Conservation (phyloP, 352 stramenopile genomes). For the Pythium aphanidermatum region DNA sequence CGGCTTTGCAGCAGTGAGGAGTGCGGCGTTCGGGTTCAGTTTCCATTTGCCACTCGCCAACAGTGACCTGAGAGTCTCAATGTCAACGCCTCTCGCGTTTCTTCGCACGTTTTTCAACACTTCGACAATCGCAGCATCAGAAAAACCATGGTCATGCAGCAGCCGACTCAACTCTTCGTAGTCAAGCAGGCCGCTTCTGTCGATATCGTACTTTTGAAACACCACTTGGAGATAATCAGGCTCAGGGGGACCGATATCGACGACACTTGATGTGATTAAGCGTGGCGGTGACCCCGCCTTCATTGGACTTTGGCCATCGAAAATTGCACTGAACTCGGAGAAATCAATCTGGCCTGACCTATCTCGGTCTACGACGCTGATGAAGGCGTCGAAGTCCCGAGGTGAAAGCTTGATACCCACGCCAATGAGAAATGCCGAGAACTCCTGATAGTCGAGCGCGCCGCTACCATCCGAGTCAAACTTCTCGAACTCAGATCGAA, state of each 20-base stretch:
- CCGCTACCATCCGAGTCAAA: conserved; percentile 47
- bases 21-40: conserved; percentile 1
- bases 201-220: conserved; percentile 37
- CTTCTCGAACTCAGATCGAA: conserved; percentile 37
- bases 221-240: conserved; percentile 12
- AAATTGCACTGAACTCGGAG: conserved; percentile 31
- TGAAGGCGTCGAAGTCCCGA: conserved; percentile 28
- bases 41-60: conserved; percentile 19
- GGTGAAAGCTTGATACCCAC: conserved; percentile 51
- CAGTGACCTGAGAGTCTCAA: conserved; percentile 20
- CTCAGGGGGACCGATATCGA: too few species aligned
- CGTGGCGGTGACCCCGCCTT: too few species aligned
- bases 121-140: conserved; percentile 20
- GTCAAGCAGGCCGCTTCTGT: conserved; percentile 27
- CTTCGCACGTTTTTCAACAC: conserved; percentile 25
- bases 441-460: conserved; percentile 54
- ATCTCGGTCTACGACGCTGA: conserved; percentile 37
- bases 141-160: conserved; percentile 31
- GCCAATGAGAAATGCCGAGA: conserved; percentile 42
- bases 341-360: conserved; percentile 41
- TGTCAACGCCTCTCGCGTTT: conserved; percentile 9
- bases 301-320: too few species aligned
- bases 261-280: too few species aligned
- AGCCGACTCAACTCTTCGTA: conserved; percentile 26
- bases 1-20: too few species aligned